Evolutionary conservation across 2,329 filamentous ascomycete species (phyloP).

Genomic region (Celoporthe dispersa): DNA sequence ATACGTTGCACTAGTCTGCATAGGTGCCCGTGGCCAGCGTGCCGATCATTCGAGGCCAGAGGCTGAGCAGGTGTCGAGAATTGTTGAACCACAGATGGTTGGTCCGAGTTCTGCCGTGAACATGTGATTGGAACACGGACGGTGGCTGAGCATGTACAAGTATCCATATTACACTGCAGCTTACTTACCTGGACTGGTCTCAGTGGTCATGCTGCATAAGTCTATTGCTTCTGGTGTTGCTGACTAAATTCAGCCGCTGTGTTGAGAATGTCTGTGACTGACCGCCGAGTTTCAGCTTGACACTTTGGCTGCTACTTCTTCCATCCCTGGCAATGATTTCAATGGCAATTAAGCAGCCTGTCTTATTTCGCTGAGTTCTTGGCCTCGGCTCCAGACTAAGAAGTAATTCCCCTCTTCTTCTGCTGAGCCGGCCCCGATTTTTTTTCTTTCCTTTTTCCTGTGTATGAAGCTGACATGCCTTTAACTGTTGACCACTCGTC

Average conservation of each 20-base stretch:
- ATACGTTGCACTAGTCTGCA: constrained; percentile 6
- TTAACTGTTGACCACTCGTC: not conserved
- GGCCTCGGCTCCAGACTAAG: not conserved
- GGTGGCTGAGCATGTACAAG: constrained; percentile 1
- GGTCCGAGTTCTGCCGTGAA: not conserved
- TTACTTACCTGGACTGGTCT: not conserved
- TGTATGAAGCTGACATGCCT: too few relatives aligned
- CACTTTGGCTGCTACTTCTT: not conserved
- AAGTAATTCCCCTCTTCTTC: not conserved
- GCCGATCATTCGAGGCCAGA: constrained; percentile 7
- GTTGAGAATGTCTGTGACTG: not conserved
- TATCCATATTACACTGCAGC: constrained; percentile 1
- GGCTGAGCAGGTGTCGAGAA: constrained; percentile 5
- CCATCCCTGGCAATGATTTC: not conserved
- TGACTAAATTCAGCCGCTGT: constrained; percentile 8
- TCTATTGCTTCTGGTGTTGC: not conserved
- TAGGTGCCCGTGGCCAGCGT: not conserved
- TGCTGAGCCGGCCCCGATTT: not conserved
- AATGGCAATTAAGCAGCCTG: too few relatives aligned
- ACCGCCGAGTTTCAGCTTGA: not conserved
- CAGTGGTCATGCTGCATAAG: not conserved
- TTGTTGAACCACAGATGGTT: not conserved
- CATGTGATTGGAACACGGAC: not conserved
- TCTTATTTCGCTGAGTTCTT: too few relatives aligned
- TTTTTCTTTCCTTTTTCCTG: not conserved